Evolutionary conservation across 2,329 filamentous ascomycete species (phyloP), one percentile per base, ranked within the genome.

Genomic region (Colletotrichum musae): DNA sequence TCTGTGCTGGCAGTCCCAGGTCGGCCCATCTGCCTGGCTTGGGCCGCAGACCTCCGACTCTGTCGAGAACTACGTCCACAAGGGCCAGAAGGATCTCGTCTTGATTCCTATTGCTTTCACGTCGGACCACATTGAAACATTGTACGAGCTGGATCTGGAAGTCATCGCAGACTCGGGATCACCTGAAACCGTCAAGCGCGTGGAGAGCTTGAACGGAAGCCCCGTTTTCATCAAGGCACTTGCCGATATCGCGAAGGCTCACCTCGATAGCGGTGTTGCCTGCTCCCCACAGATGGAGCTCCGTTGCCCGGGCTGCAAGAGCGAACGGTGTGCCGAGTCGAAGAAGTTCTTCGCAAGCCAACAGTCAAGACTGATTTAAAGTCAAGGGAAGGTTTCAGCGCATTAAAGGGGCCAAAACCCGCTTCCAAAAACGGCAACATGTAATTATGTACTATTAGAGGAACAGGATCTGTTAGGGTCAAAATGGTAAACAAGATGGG

Each of bases 111-210:
- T 99, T 73, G 96, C 96, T 6, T 99, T 99, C 79, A 99, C 96
- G 0, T 97, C 94, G n/a, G 96, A 99, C 76, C 96, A 99, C 78
- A 99, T 99, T 74, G 96, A 99, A 83, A 99, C 96, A 0, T 85
- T 99, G 1, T 98, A 92, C 79, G 96, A 99, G 80, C 85, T 99
- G 60, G 96, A 99, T 79, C 87, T 94, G 75, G 96, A 99, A 81
- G 94, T 99, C 47, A 98, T 99, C 76, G 93, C 94, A 67, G 95
- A 97, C 80, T 94, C 89, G 1, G 91, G 92, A 15, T 89, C 93
- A 75, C 83, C 89, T 0, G 94, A 95, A 39, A 92, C 91, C 0
- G 91, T 99, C 72, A 97, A 97, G 85, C 89, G 96, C 66, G 94
- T 92, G 1, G 96, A 98, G 79, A 97, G 93, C 77, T 81, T 99